Base-by-base conservation (phyloP, 345 rosid genomes). In the Stellera chamaejasme region DNA sequence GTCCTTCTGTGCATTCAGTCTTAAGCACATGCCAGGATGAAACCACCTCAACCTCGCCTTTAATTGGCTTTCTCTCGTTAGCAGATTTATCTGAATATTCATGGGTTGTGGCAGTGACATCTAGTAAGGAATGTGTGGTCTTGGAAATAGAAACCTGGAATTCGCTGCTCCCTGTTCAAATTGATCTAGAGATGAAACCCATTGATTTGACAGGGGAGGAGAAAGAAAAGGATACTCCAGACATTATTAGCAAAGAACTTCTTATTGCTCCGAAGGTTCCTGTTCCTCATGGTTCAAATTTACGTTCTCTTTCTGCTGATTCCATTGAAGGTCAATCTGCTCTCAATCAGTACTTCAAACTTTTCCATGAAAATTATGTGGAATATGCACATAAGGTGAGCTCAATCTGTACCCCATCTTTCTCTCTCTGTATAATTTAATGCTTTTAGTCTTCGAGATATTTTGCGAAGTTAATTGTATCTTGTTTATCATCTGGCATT, bases 361-460 rank as follows among this genome's bases (percentile, higher is more conserved):
- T 85, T 65, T 94, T 94, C 79, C 96, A 83, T 72, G 95, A 90
- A 77, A 87, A 85, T 75, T 87, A 94, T 28, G 88, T 87, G 39
- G 95, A 85, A 58, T 94, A 94, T 75, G 96, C 97, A 3, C 97
- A 90, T 69, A 94, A 90, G 95, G 99, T 90, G 69, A 72, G 75
- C 41, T 56, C 52, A n/a, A 19, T 41, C 43, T 16, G 11, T 16
- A 5, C 23, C 9, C 39, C 8, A 4, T 32, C 39, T 32, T 8
- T 32, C 39, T 32, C 39, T 32, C 39, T 32, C 39, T 32, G 39
- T 5, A 32, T 32, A 4, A 32, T 32, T 32, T 32, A 32, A 32
- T 32, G 5, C 9, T 8, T 32, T 32, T 32, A 32, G 39, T 32
- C 9, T 32, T 5, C 9, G 39, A 32, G 9, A 32, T 32, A 32